Evolutionary conservation across 768 basidiomycete genomes (phyloP), one percentile per base, ranked within the genome.

Genomic region (Leccinum subgranulosum): DNA sequence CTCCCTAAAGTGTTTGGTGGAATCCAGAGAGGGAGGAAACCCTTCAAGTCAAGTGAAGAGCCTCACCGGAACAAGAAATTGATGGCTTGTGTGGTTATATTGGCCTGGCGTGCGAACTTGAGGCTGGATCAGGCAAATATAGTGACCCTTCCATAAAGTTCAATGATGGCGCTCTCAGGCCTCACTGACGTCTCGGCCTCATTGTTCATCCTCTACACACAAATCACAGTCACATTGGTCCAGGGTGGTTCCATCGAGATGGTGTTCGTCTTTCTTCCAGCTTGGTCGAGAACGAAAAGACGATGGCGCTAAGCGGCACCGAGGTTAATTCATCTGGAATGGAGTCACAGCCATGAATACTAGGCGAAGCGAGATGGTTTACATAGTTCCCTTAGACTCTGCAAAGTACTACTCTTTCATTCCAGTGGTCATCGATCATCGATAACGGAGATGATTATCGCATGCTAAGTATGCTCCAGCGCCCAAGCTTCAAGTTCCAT

Each of bases 361-460:
- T 31, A 31, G 31, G 4, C 54, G 47, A 39, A 31, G 33, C 31
- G 19, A 53, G 41, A 8, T 21, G 6, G 43, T 27, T 19, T 31
- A 14, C 12, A 33, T 33, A 33, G 41, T 36, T 8, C 5, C 31
- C 17, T n/a, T n/a, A n/a, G n/a, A n/a, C n/a, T 45, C 33, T 3
- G 12, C 41, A 33, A 6, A n/a, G 48, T 29, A 19, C 41, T 6
- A 25, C 53, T n/a, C 39, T 41, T 39, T 4, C 47, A 54, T 33
- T 36, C 36, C 36, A 39, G 8, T 4, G 36, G 36, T 36, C 51
- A 15, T 51, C 39, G 58, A 27, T 43, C 33, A 57, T 7, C 27
- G 66, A 69, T 69, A 70, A 59, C 68, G 68, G 68, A 69, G 60
- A 69, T 69, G 62, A 62, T 36, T 43, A 23, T 58, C 61, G 54